Percentiles rank a stretch among this genome's conserved stretches.
phyloP scores from a whole-genome alignment of 169 alveolate genomes.

The Eimeria acervulina region DNA sequence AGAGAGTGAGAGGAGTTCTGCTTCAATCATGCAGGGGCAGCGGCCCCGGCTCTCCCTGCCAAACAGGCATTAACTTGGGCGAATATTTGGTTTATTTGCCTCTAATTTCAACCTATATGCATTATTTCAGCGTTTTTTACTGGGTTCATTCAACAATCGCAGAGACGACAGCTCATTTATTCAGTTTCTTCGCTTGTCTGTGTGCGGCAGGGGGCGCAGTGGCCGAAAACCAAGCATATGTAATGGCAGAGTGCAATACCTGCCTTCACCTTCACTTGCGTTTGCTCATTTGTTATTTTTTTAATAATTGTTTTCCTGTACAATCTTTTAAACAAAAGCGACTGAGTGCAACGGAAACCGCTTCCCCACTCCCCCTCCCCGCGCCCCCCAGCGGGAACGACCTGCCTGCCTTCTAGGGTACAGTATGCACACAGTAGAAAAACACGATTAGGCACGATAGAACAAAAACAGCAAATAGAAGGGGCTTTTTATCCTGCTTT shows the following conservation, averaged over 20 bases:
- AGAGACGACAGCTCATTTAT: not conserved
- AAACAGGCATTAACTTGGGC: not conserved
- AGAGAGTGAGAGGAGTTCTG: constrained; percentile 31
- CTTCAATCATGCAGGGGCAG: not conserved
- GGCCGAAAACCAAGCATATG: not conserved
- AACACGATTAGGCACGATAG: not conserved
- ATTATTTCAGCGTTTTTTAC: not conserved
- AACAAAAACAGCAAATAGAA: not conserved
- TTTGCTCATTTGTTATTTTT: not conserved
- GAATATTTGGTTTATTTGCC: not conserved
- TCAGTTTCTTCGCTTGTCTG: constrained; percentile 6
- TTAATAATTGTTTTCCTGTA: not conserved
- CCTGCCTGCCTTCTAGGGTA: not conserved
- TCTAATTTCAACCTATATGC: not conserved
- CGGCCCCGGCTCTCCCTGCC: constrained; percentile 40
- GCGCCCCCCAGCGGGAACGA: not conserved
- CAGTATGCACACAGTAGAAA: not conserved
- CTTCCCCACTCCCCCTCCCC: not conserved
- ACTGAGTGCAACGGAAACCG: not conserved
- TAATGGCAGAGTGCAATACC: not conserved
- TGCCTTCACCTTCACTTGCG: not conserved
- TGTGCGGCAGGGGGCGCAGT: constrained; percentile 6
- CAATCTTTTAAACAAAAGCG: not conserved
- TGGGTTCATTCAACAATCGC: not conserved
- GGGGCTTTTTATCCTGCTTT: not conserved